phyloP scores from a whole-genome alignment of 352 stramenopile genomes.

The Phytophthora sp. region DNA sequence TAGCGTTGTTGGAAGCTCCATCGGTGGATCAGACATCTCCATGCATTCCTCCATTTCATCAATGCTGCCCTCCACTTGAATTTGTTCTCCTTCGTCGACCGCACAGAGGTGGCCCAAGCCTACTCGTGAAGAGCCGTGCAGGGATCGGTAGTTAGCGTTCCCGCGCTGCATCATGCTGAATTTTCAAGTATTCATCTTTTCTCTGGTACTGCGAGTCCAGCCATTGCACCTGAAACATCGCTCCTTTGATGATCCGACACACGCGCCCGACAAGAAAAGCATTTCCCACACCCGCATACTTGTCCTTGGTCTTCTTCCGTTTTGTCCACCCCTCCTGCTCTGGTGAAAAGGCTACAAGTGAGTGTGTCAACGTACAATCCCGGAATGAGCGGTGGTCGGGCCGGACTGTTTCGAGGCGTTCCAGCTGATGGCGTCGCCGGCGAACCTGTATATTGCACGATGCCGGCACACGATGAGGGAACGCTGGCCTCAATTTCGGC shows the following conservation, averaged over 20 bases:
- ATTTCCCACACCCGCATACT: not conserved
- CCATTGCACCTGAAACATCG: conserved; percentile 20
- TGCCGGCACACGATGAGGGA: no score
- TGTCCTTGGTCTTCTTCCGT: conserved; percentile 1
- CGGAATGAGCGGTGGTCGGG: conserved; percentile 3
- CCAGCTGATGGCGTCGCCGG: no score
- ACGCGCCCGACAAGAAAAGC: conserved; percentile 8
- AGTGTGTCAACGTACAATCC: no score
- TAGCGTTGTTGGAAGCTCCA: conserved; percentile 10
- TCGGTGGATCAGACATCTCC: not conserved
- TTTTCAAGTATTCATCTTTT: not conserved
- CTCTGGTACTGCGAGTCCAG: conserved; percentile 16
- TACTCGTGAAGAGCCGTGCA: conserved; percentile 3
- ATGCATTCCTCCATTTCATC: conserved; percentile 15
- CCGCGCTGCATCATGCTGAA: not conserved
- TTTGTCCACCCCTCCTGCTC: conserved; percentile 16
- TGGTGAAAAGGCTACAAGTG: conserved; percentile 16
- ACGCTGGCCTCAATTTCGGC: no score
- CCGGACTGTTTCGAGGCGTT: conserved; percentile 7
- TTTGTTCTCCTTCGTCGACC: conserved; percentile 4
- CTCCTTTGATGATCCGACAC: not conserved
- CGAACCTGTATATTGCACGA: no score
- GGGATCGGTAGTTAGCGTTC: conserved; percentile 12
- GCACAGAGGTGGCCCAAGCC: not conserved
- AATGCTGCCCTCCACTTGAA: not conserved